Percentiles rank a stretch among this genome's conserved stretches.
These are phyloP conservation scores for Nissolia schottii DNA, from an alignment of 306 rosid species.

Conservation along the genomic window DNA sequence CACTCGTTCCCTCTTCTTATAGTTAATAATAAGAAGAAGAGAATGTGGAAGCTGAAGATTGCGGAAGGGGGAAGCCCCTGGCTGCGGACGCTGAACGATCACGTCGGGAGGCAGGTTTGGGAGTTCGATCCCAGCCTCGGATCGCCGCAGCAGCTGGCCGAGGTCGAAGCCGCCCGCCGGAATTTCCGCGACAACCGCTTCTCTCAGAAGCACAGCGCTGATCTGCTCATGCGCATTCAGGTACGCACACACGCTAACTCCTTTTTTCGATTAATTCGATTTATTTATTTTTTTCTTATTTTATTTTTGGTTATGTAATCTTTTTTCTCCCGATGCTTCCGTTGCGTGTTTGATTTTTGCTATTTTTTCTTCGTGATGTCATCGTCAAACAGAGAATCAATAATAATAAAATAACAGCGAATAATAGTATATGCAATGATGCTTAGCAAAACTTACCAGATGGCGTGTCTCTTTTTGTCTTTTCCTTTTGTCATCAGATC, in stretches of 20 bases:
- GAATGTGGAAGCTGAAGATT: slow-evolving; percentile 88
- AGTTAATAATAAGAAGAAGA: not conserved
- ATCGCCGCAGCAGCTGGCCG: slow-evolving; percentile 39
- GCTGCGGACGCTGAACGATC: slow-evolving; percentile 60
- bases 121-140: slow-evolving; percentile 68
- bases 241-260: slow-evolving; percentile 1
- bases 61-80: slow-evolving; percentile 71
- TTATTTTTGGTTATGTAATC: not conserved
- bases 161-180: slow-evolving; percentile 52
- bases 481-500: not conserved
- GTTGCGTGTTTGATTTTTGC: not conserved
- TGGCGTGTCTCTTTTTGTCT: not conserved
- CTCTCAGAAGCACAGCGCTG: slow-evolving; percentile 61
- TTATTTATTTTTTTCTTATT: not conserved
- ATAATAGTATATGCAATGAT: not conserved
- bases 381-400: not conserved
- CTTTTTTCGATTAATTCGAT: not conserved
- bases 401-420: not conserved
- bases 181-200: slow-evolving; percentile 47
- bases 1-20: not conserved
- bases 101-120: slow-evolving; percentile 77
- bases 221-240: slow-evolving; percentile 85
- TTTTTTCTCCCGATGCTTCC: not conserved
- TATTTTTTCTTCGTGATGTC: too few species aligned
- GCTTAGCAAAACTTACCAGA: not conserved